Conservation (phyloP, 164 flowering plant genomes). For the Nymphaea thermarum region DNA sequence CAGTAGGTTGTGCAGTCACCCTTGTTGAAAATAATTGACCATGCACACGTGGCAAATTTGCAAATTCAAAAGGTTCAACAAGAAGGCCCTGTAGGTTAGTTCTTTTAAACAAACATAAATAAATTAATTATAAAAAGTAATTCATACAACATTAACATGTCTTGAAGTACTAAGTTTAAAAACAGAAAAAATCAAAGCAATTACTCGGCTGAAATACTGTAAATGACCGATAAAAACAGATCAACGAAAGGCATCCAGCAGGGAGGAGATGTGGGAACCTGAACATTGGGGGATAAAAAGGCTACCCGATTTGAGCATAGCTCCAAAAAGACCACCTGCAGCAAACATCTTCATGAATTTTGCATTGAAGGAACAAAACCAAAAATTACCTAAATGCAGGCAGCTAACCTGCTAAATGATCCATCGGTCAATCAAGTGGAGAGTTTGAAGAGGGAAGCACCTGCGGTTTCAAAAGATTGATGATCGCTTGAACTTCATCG, state of each 20-base stretch:
- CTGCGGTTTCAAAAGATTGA: slow-evolving; percentile 78
- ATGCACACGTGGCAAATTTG: too few relatives aligned
- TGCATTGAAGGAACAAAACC: not conserved
- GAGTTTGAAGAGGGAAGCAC: slow-evolving; percentile 41
- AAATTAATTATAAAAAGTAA: too few relatives aligned
- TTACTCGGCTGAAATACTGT: too few relatives aligned
- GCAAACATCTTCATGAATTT: not conserved
- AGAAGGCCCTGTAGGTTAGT: too few relatives aligned
- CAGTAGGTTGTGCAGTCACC: too few relatives aligned
- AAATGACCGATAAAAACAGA: not conserved
- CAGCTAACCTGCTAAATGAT: slow-evolving; percentile 19
- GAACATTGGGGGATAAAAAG: slow-evolving; percentile 47
- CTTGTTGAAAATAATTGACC: too few relatives aligned
- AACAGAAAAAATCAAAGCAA: too few relatives aligned
- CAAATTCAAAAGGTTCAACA: too few relatives aligned
- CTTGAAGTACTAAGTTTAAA: too few relatives aligned
- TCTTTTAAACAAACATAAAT: too few relatives aligned
- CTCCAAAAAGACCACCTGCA: slow-evolving; percentile 86
- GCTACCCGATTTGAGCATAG: slow-evolving; percentile 62
- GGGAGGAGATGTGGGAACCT: slow-evolving; percentile 25
- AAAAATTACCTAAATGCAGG: slow-evolving; percentile 5
- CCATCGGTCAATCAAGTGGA: slow-evolving; percentile 20
- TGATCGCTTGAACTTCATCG: slow-evolving; percentile 72
- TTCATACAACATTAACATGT: too few relatives aligned
- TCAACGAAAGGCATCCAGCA: not conserved